phyloP scores from a whole-genome alignment of 1,284 basidiomycete species.

The Porodaedalea pini region DNA sequence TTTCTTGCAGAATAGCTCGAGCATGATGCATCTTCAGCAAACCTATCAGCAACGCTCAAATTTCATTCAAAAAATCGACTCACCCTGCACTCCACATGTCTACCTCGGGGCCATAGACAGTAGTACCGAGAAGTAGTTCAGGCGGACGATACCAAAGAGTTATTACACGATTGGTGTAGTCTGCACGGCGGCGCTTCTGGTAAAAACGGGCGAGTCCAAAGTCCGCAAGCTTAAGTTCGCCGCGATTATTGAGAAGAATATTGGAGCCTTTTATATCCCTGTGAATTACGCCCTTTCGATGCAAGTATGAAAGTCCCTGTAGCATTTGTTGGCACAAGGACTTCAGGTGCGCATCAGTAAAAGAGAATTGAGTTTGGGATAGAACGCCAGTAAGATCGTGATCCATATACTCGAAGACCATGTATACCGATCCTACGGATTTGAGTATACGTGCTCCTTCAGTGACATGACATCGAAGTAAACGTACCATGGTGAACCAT shows the following conservation, averaged over 20 bases:
- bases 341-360: slow-evolving; percentile 87
- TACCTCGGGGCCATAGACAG: slow-evolving; percentile 96
- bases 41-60: neutral
- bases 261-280: slow-evolving; percentile 99
- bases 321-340: slow-evolving; percentile 95
- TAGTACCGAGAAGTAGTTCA: slow-evolving; percentile 93
- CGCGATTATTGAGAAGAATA: slow-evolving; percentile 90
- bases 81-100: slow-evolving; percentile 99
- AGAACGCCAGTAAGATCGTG: slow-evolving; percentile 96
- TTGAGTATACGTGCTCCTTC: slow-evolving; percentile 20
- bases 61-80: too few relatives aligned
- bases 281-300: slow-evolving; percentile 93
- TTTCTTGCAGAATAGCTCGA: slow-evolving; percentile 93
- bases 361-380: slow-evolving; percentile 84
- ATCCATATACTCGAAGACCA: slow-evolving; percentile 99
- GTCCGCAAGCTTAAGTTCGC: slow-evolving; percentile 94
- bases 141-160: slow-evolving; percentile 99
- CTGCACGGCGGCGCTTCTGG: slow-evolving; percentile 82
- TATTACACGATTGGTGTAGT: slow-evolving; percentile 99
- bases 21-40: slow-evolving; percentile 85
- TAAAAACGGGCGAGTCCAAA: slow-evolving; percentile 98
- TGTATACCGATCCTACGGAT: slow-evolving; percentile 83
- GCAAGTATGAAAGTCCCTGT: slow-evolving; percentile 88
- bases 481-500: slow-evolving; percentile 92
- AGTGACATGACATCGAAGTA: neutral